A percentile compares a stretch with the other conserved stretches of the same genome.
Evolutionary conservation across 2,329 filamentous ascomycete genomes (phyloP).

Genomic region (Epichloe festucae): DNA sequence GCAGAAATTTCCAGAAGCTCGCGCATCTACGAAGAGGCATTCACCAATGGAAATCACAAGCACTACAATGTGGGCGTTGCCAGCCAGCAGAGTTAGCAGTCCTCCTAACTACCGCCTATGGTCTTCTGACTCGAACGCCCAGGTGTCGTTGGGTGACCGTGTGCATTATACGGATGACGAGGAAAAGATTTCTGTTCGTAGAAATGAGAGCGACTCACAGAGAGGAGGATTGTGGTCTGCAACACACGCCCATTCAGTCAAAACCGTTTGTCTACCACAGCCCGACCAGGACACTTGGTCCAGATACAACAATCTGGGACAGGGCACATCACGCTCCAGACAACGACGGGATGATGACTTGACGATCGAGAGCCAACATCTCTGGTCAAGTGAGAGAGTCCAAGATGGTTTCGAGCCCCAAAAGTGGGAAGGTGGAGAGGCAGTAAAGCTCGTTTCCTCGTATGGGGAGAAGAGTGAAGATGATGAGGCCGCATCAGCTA

Average conservation of each 20-base stretch:
- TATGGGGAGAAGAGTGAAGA: background rate
- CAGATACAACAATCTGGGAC: background rate
- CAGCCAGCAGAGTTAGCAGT: background rate
- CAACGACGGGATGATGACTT: background rate
- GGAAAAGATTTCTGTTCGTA: background rate
- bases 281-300: slow-evolving; percentile 11
- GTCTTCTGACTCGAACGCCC: background rate
- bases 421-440: background rate
- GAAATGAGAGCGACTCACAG: background rate
- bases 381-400: background rate
- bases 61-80: slow-evolving; percentile 20
- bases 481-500: background rate
- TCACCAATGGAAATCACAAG: slow-evolving; percentile 19
- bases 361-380: background rate
- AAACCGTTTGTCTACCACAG: slow-evolving; percentile 15
- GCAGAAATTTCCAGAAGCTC: slow-evolving; percentile 7
- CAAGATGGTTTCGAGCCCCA: slow-evolving; percentile 2
- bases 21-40: slow-evolving; percentile 16
- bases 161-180: background rate
- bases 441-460: background rate
- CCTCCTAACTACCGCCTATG: background rate
- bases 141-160: background rate
- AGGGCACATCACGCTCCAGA: background rate
- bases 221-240: background rate
- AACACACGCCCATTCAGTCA: background rate